Evolutionary conservation across 176 grass and related monocot genomes (phyloP).

Genomic region (Melocanna baccifera): DNA sequence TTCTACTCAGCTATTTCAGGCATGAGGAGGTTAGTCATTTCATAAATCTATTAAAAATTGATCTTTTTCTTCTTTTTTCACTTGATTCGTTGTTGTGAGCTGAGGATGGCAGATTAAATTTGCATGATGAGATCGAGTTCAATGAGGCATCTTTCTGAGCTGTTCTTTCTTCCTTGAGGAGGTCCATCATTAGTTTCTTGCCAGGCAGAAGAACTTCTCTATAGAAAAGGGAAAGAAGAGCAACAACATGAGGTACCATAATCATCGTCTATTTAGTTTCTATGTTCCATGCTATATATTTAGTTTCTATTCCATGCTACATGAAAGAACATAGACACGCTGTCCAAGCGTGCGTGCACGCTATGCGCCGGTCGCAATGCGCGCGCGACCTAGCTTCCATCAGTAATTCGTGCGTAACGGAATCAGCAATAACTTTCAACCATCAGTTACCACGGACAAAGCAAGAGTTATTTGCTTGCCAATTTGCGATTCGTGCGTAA

Average conservation of each 20-base stretch:
- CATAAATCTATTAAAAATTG: neutral
- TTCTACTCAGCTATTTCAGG: neutral
- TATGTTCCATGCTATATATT: slow-evolving; percentile 36
- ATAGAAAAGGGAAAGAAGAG: neutral
- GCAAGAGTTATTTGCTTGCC: too few species aligned
- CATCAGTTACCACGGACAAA: too few species aligned
- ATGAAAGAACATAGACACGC: too few species aligned
- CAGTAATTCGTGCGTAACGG: too few species aligned
- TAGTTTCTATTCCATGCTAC: too few species aligned
- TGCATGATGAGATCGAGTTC: neutral
- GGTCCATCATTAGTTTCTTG: neutral
- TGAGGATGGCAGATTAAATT: neutral
- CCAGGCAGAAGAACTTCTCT: neutral
- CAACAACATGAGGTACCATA: slow-evolving; percentile 28
- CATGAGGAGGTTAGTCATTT: neutral
- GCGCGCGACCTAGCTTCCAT: too few species aligned
- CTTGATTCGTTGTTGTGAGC: neutral
- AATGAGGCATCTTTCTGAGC: neutral
- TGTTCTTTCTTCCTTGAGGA: neutral
- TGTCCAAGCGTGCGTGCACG: too few species aligned
- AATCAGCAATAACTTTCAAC: too few species aligned
- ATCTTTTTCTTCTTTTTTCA: neutral
- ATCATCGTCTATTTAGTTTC: slow-evolving; percentile 31
- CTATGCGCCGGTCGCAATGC: too few species aligned
- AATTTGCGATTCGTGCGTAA: too few species aligned